Conservation (phyloP, 345 rosid species). For the Eutrema yunnanense region DNA sequence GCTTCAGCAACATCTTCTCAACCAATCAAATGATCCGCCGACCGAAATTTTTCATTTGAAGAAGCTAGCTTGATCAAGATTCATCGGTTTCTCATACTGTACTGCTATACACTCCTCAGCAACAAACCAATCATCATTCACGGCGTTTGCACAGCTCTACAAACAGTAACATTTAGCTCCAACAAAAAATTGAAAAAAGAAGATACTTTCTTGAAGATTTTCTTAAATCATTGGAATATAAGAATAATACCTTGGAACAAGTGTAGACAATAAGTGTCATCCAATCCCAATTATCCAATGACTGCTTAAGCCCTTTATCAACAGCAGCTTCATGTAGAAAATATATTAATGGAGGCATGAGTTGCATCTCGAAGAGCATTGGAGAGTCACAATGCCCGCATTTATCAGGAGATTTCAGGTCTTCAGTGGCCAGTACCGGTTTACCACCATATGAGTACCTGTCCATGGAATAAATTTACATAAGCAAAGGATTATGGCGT, state of each 20-base stretch:
- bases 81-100: constrained; percentile 49
- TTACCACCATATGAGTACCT: constrained; percentile 76
- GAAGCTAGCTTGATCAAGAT: constrained; percentile 27
- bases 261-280: constrained; percentile 72
- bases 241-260: constrained; percentile 53
- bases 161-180: constrained; percentile 12
- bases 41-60: constrained; percentile 31
- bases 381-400: constrained; percentile 55
- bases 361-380: constrained; percentile 81
- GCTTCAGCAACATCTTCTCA: background rate
- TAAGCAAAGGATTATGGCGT: too few relatives aligned
- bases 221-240: constrained; percentile 4
- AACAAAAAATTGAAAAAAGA: background rate
- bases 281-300: constrained; percentile 81
- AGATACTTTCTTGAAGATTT: background rate
- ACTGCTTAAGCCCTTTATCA: constrained; percentile 37
- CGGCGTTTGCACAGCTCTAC: constrained; percentile 53
- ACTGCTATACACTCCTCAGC: constrained; percentile 51
- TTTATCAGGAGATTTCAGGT: constrained; percentile 38
- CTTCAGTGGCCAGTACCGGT: constrained; percentile 53
- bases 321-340: constrained; percentile 62
- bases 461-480: background rate
- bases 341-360: constrained; percentile 77
- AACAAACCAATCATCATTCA: constrained; percentile 42
- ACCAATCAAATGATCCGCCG: too few relatives aligned